These are phyloP conservation scores for Colletotrichum chrysophilum DNA, from an alignment of 2,329 filamentous ascomycete species.

Conservation along the genomic window DNA sequence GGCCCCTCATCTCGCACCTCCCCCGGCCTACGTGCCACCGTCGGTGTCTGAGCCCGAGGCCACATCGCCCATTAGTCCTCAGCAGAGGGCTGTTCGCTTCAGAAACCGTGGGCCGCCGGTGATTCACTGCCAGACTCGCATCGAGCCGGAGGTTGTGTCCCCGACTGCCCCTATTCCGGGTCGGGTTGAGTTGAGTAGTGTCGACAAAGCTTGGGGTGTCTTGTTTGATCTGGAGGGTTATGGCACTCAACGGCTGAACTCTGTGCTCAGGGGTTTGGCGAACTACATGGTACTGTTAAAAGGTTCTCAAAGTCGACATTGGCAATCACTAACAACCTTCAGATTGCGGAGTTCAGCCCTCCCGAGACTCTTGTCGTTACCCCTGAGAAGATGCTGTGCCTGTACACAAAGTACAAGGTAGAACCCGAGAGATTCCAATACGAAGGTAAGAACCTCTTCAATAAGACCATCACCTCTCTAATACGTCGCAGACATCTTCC, in stretches of 20 bases:
- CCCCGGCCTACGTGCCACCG: background rate
- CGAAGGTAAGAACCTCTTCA: conserved; percentile 53
- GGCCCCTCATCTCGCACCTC: background rate
- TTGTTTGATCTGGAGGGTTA: conserved; percentile 73
- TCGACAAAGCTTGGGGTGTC: conserved; percentile 78
- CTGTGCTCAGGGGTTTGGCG: conserved; percentile 77
- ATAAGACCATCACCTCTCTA: background rate
- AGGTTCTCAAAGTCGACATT: background rate
- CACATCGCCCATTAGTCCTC: background rate
- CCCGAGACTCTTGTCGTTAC: conserved; percentile 65
- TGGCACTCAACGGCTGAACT: conserved; percentile 70
- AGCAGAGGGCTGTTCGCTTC: conserved; percentile 9
- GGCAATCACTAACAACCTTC: background rate
- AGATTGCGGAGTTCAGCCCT: conserved; percentile 34
- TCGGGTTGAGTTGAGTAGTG: conserved; percentile 53
- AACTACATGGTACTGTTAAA: conserved; percentile 67
- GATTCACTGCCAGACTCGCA: conserved; percentile 9
- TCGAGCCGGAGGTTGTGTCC: background rate
- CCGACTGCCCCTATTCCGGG: background rate
- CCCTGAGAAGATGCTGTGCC: conserved; percentile 75
- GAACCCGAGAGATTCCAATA: conserved; percentile 73
- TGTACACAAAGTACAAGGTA: conserved; percentile 72
- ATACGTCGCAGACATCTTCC: conserved; percentile 55
- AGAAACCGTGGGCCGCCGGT: background rate
- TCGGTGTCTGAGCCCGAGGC: background rate